These are phyloP conservation scores for Xanthoceras sorbifolium DNA, from an alignment of 345 rosid genomes.

Conservation along the genomic window DNA sequence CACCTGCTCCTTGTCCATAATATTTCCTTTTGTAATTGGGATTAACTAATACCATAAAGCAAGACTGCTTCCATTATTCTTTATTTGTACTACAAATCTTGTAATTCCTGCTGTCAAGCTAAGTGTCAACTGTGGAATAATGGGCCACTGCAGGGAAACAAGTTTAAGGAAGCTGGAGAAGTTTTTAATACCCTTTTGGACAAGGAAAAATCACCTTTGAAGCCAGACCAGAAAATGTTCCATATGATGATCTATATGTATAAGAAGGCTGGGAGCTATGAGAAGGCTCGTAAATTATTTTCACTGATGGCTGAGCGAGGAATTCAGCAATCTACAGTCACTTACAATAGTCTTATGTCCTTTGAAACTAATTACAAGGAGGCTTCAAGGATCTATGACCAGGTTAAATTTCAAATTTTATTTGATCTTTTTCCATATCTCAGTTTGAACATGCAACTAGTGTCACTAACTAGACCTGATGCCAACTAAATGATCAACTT, in stretches of 20 bases:
- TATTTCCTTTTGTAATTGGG: neutral
- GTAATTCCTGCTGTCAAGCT: conserved; percentile 10
- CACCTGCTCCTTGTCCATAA: neutral
- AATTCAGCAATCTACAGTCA: conserved; percentile 70
- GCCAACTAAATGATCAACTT: neutral
- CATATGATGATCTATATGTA: conserved; percentile 95
- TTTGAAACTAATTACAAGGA: conserved; percentile 90
- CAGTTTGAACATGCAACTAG: neutral
- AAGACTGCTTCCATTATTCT: neutral
- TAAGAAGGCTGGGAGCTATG: conserved; percentile 85
- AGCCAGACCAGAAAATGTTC: conserved; percentile 93
- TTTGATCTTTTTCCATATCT: conserved; percentile 6
- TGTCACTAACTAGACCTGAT: neutral
- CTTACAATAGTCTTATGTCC: conserved; percentile 93
- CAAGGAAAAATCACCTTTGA: conserved; percentile 62
- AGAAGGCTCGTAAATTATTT: conserved; percentile 79
- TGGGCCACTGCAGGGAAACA: conserved; percentile 56
- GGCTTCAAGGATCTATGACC: conserved; percentile 93
- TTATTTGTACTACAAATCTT: neutral
- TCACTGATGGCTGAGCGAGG: conserved; percentile 71
- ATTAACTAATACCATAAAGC: neutral
- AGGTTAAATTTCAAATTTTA: conserved; percentile 43
- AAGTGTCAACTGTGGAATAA: conserved; percentile 6
- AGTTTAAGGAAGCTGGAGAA: conserved; percentile 84
- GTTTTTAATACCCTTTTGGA: conserved; percentile 76